phyloP scores from a whole-genome alignment of 225 moss, liverwort and hornwort genomes.

The Bryum argenteum region DNA sequence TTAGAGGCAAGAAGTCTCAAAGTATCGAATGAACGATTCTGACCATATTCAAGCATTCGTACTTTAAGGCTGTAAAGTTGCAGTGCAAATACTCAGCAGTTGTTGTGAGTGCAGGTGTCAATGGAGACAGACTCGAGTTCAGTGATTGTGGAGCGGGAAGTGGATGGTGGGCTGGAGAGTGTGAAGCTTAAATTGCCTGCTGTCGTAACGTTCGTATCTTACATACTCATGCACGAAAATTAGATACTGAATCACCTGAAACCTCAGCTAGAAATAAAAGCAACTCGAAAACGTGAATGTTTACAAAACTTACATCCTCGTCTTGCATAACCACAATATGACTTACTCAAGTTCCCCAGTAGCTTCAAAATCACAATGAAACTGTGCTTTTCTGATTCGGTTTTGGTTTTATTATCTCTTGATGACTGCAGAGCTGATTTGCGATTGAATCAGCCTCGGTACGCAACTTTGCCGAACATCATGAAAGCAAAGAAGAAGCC shows the following conservation, averaged over 20 bases:
- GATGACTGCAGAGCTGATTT: constrained; percentile 68
- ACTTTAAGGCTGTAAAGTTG: not conserved
- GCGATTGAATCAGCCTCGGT: constrained; percentile 87
- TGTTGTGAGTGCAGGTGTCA: constrained; percentile 49
- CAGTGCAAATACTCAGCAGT: constrained; percentile 7
- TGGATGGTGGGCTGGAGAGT: constrained; percentile 93
- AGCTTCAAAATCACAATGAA: too few species aligned
- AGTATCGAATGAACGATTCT: too few species aligned
- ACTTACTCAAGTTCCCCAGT: too few species aligned
- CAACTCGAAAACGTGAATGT: too few species aligned
- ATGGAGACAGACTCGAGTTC: constrained; percentile 61
- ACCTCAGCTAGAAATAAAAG: too few species aligned
- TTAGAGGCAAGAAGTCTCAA: too few species aligned
- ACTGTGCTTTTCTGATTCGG: too few species aligned
- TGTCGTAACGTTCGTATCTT: constrained; percentile 72
- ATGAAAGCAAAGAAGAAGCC: constrained; percentile 98
- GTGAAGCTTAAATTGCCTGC: constrained; percentile 80
- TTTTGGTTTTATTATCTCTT: too few species aligned
- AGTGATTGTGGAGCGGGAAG: constrained; percentile 82
- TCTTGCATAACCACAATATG: too few species aligned
- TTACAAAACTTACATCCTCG: too few species aligned
- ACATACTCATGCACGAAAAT: not conserved
- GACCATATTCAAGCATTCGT: too few species aligned
- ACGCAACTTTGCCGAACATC: constrained; percentile 95
- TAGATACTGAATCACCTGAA: too few species aligned